These are phyloP conservation scores for Microbotryum saponariae DNA, from an alignment of 1,284 basidiomycete species.

Conservation along the genomic window DNA sequence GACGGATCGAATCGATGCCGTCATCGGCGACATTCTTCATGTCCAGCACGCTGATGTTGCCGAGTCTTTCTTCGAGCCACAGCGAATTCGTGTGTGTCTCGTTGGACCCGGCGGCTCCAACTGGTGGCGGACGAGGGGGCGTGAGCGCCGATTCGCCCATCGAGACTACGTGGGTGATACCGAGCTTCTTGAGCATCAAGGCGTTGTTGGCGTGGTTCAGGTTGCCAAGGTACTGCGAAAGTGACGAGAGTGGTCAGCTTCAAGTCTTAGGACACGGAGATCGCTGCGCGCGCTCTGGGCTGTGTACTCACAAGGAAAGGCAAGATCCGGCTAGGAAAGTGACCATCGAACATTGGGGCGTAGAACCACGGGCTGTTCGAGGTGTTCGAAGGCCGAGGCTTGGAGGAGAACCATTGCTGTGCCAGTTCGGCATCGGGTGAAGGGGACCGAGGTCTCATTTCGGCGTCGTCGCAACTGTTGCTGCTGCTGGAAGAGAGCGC, in stretches of 20 bases:
- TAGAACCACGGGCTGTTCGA: conserved; percentile 73
- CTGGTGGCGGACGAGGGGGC: conserved; percentile 42
- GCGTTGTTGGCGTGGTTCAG: conserved; percentile 88
- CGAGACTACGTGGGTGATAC: conserved; percentile 94
- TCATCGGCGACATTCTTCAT: conserved; percentile 80
- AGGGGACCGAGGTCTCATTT: too few relatives aligned
- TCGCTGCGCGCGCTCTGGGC: too few relatives aligned
- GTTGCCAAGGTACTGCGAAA: conserved; percentile 70
- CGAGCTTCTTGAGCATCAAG: conserved; percentile 89
- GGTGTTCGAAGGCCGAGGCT: conserved; percentile 13
- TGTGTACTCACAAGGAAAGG: conserved; percentile 56
- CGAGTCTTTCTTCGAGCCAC: conserved; percentile 77
- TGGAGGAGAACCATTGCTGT: too few relatives aligned
- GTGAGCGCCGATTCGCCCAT: conserved; percentile 87
- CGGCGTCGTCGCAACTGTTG: too few relatives aligned
- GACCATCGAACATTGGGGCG: conserved; percentile 84
- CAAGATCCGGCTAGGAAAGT: conserved; percentile 86
- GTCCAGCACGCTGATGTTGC: conserved; percentile 77
- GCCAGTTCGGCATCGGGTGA: too few relatives aligned
- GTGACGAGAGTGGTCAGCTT: background rate
- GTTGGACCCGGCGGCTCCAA: conserved; percentile 12
- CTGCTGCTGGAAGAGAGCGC: conserved; percentile 3
- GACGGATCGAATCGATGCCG: conserved; percentile 86
- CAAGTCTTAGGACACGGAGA: too few relatives aligned
- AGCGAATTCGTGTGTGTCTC: conserved; percentile 49